Conservation (phyloP, 306 rosid species). For the Acacia melanoxylon region DNA sequence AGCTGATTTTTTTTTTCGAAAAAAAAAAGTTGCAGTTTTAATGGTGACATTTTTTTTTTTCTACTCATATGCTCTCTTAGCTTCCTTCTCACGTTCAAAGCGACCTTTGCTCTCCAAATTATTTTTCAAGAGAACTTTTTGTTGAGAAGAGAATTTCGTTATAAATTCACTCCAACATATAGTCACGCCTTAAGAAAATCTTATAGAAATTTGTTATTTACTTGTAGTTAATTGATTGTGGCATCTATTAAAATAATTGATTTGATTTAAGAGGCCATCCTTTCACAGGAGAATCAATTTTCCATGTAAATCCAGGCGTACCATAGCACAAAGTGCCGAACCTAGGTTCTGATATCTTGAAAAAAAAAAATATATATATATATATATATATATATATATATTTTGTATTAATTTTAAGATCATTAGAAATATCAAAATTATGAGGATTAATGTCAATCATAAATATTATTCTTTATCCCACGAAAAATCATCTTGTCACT, state of each 20-base stretch:
- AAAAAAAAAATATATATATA: no score
- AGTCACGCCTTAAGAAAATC: neutral
- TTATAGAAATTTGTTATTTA: neutral
- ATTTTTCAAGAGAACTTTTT: no score
- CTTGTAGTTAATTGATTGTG: neutral
- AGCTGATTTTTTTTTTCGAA: no score
- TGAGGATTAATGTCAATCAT: neutral
- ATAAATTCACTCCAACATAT: neutral
- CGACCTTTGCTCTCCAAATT: no score
- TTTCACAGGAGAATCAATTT: neutral
- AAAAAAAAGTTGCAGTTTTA: no score
- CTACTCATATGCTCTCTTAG: no score
- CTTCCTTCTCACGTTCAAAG: no score
- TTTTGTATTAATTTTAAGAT: neutral
- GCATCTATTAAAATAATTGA: neutral
- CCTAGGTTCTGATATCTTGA: neutral
- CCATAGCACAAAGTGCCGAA: no score
- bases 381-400: no score
- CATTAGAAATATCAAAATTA: no score
- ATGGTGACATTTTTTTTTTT: no score
- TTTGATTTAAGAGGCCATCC: neutral
- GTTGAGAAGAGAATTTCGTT: no score
- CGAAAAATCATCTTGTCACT: neutral
- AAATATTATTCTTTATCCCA: neutral
- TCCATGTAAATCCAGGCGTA: neutral